Base-by-base conservation (phyloP, 2,329 filamentous ascomycete species). In the Neophaeococcomyces mojaviensis region DNA sequence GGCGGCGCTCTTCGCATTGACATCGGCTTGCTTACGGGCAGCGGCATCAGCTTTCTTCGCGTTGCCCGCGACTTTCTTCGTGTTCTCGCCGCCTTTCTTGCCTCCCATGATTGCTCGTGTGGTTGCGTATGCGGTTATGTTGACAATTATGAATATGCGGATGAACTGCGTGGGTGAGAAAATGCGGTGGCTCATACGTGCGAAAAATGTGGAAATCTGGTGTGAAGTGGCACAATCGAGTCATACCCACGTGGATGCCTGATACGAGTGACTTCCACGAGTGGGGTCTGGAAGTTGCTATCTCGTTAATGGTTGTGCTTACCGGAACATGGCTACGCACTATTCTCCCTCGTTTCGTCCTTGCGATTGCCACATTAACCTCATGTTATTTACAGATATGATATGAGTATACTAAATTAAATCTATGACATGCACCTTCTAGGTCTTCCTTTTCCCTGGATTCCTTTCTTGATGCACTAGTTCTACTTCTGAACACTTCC, bases 21-120 rank as follows among this genome's bases (percentile, higher is more conserved):
- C 81, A 2, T 67, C 80, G 0, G 87, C 86, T 49, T 82, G 76
- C 69, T 97, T 97, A 47, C 77, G 69, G 7, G 86, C 85, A 1
- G 88, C 90, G 2, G 81, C 82, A 39, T 96, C 88, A 52, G 88
- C 88, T 75, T 98, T 97, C 69, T 64, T 67, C 50, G 89, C 88
- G 66, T 96, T 88, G 54, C 90, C 92, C 7, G 83, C 79, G 2
- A 71, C 88, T 73, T 97, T 97, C 70, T 95, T 97, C 65, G 76
- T 84, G 69, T 85, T 88, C 53, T 94, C 88, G 39, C 71, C 77
- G 44, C 60, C 68, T 60, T 73, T 78, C 66, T 86, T 89, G 68
- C 86, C 87, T 57, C 74, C 82, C 85, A 89, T 89, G 54, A 55
- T 70, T 31, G 43, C 43, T 19, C 15, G 28, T 19, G 46, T 44